These are phyloP conservation scores for Sarocladiaceae sp. DNA, from an alignment of 2,329 filamentous ascomycete species.

Conservation along the genomic window DNA sequence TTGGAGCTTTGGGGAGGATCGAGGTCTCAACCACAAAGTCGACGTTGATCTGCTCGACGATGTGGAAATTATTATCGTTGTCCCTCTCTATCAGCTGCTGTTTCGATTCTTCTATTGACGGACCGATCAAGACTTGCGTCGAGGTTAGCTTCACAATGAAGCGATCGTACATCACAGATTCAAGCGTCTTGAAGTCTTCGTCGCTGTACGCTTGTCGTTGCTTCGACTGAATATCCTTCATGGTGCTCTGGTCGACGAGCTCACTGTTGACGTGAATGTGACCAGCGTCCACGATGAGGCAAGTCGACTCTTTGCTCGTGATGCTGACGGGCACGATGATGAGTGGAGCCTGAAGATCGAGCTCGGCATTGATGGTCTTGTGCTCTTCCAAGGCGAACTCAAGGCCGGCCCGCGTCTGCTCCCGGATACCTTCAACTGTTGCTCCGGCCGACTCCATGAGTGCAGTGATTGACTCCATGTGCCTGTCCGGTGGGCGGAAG, in stretches of 20 bases:
- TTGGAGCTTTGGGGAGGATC: slow-evolving; percentile 92
- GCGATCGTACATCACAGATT: slow-evolving; percentile 95
- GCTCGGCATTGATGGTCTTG: slow-evolving; percentile 93
- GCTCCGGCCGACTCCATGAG: slow-evolving; percentile 94
- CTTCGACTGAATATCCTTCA: slow-evolving; percentile 87
- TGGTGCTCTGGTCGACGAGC: slow-evolving; percentile 83
- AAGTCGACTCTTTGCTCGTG: slow-evolving; percentile 73
- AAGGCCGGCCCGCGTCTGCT: slow-evolving; percentile 91
- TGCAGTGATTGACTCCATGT: slow-evolving; percentile 97
- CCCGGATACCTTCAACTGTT: slow-evolving; percentile 88
- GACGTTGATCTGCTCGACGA: slow-evolving; percentile 96
- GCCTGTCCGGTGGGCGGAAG: slow-evolving; percentile 91
- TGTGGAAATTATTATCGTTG: slow-evolving; percentile 70
- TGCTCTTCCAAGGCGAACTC: slow-evolving; percentile 97
- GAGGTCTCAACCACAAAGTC: slow-evolving; percentile 95
- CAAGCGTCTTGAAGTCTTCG: slow-evolving; percentile 81
- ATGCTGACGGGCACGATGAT: slow-evolving; percentile 97
- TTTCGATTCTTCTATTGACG: slow-evolving; percentile 86
- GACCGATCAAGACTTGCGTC: slow-evolving; percentile 92
- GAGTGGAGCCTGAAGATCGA: slow-evolving; percentile 91
- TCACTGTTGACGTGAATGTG: slow-evolving; percentile 94
- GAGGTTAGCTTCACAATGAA: slow-evolving; percentile 91
- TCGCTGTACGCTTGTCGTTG: slow-evolving; percentile 84
- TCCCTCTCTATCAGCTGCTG: slow-evolving; percentile 68
- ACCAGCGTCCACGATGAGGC: slow-evolving; percentile 92